Base-by-base conservation (phyloP, 1,284 basidiomycete species). In the Paramarasmius palmivorus region DNA sequence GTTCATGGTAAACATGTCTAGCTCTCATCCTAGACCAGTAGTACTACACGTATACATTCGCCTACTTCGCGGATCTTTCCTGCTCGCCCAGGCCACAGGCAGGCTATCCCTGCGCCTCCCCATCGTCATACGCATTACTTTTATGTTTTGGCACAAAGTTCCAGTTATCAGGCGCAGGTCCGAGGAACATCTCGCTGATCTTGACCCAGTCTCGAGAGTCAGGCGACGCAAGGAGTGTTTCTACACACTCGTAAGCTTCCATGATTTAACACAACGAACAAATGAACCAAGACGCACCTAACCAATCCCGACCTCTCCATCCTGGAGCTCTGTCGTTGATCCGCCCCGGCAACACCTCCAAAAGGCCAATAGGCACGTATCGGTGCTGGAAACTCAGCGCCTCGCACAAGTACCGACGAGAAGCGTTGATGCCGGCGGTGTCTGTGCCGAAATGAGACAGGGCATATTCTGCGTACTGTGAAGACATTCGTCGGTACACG, bases 351-450 rank as follows among this genome's bases (percentile, higher is more conserved):
- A 95, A 73, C 0, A 74, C 75, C 69, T 99, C 95, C n/a, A 98
- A 81, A 14, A 98, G 75, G 0, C 96, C 96, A 37, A 97, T 89
- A 6, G 96, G 96, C 35, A 98, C 77, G 69, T 98, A 98, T 20
- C 96, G 89, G 69, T 96, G 90, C 63, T 94, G 93, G 78, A 98
- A 98, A 1, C 92, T 95, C 4, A 99, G 79, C 1, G 93, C 89
- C 72, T 99, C 96, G 68, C 93, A 96, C 17, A 98, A 82, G 74
- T 97, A 99, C 53, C 96, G 81, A 23, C 96, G 82, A 0, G 94
- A 92, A n/a, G 89, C 89, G 71, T 97, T 96, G 45, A 98, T 83
- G 2, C 96, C 96, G 0, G 86, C 77, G 0, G 92, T 94, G 68
- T 97, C 95, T n/a, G 92, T 86, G 2, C 94, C 94, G 71, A 93